Conservation (phyloP, 179 eudicot genomes). For the Amaranthus tricolor region DNA sequence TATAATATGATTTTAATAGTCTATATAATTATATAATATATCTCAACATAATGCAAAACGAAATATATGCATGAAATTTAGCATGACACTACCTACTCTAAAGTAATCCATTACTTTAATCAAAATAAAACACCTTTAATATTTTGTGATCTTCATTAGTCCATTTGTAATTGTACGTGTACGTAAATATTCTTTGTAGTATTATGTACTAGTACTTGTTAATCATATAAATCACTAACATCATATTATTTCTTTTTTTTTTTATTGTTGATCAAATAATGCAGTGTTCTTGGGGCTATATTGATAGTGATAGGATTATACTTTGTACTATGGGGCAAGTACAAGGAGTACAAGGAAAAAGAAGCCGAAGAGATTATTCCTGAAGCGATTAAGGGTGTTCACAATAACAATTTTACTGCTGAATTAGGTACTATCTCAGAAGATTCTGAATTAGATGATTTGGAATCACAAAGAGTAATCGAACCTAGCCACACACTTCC, state of each 20-base stretch:
- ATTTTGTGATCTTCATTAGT: conserved; percentile 14
- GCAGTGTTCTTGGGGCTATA: conserved; percentile 68
- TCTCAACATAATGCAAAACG: not conserved
- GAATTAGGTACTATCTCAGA: conserved; percentile 22
- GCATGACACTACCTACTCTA: conserved; percentile 14
- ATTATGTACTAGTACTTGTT: too few species aligned
- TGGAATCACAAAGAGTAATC: conserved; percentile 32
- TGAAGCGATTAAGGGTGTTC: conserved; percentile 45
- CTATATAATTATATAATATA: too few species aligned
- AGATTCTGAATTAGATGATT: conserved; percentile 40
- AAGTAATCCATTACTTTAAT: conserved; percentile 12
- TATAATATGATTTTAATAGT: too few species aligned
- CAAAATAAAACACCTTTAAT: conserved; percentile 22
- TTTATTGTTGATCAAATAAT: not conserved
- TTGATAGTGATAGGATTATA: conserved; percentile 83
- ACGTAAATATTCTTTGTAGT: too few species aligned
- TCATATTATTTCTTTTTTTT: not conserved
- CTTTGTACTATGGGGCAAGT: conserved; percentile 90
- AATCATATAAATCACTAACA: not conserved
- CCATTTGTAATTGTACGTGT: conserved; percentile 16
- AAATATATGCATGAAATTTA: conserved; percentile 5
- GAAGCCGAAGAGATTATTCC: conserved; percentile 45
- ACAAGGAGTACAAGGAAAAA: conserved; percentile 74
- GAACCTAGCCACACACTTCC: conserved; percentile 17
- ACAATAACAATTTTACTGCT: conserved; percentile 20